Conservation (phyloP, 345 rosid genomes). For the Ceriops tagal region DNA sequence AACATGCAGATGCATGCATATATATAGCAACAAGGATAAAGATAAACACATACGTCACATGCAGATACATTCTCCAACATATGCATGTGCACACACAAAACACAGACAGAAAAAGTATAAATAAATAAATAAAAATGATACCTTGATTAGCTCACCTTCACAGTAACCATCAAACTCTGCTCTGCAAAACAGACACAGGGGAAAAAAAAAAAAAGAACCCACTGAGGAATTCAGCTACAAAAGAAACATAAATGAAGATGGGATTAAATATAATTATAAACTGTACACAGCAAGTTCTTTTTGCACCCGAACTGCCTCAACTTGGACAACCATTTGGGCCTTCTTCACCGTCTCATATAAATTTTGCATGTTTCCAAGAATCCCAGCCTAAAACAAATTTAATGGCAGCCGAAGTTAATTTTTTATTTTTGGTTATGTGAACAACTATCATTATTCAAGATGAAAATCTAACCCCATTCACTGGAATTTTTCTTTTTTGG, state of each 20-base stretch:
- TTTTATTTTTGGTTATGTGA: not conserved
- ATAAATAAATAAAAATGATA: conserved; percentile 16
- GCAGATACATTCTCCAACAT: not conserved
- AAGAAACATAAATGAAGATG: conserved; percentile 4
- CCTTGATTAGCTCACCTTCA: conserved; percentile 96
- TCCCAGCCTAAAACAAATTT: conserved; percentile 65
- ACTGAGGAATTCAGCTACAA: conserved; percentile 20
- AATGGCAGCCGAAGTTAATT: not conserved
- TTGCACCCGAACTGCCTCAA: conserved; percentile 90
- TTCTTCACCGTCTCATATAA: conserved; percentile 89
- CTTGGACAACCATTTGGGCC: conserved; percentile 98
- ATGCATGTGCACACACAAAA: not conserved
- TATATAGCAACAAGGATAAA: not conserved
- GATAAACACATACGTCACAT: not conserved
- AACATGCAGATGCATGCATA: too few species aligned
- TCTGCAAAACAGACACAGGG: conserved; percentile 37
- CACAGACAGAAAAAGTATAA: not conserved
- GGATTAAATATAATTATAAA: not conserved
- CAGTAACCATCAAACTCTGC: conserved; percentile 97
- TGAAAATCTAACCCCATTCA: not conserved
- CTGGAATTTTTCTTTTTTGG: not conserved
- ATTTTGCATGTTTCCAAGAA: conserved; percentile 90
- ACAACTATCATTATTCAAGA: too few species aligned
- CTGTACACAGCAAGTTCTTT: conserved; percentile 88
- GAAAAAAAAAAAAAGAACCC: not conserved